These are phyloP conservation scores for Candida verbasci DNA, from an alignment of 805 yeast genomes.

Conservation along the genomic window DNA sequence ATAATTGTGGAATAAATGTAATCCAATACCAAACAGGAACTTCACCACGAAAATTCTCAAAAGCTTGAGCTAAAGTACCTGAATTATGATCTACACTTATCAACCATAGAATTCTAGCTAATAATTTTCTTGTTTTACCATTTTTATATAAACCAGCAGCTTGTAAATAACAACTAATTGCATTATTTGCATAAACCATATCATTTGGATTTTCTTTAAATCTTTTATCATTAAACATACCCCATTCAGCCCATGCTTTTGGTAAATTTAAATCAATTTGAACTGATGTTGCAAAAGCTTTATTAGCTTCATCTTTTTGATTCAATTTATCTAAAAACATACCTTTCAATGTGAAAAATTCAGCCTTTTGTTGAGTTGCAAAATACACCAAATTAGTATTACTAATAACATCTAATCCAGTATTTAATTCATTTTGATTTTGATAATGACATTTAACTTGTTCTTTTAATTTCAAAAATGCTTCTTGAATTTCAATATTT, in stretches of 20 bases:
- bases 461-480: constrained; percentile 89
- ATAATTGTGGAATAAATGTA: constrained; percentile 89
- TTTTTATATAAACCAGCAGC: constrained; percentile 96
- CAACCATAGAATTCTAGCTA: constrained; percentile 91
- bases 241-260: constrained; percentile 99
- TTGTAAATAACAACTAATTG: constrained; percentile 91
- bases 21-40: constrained; percentile 99
- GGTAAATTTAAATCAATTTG: constrained; percentile 92
- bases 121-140: constrained; percentile 79
- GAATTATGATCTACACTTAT: constrained; percentile 83
- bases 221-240: constrained; percentile 84
- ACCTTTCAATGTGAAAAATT: constrained; percentile 94
- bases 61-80: constrained; percentile 79
- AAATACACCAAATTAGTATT: constrained; percentile 94
- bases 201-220: constrained; percentile 80
- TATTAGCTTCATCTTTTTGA: constrained; percentile 92
- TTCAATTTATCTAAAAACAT: constrained; percentile 92
- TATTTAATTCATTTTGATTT: constrained; percentile 82
- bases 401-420: constrained; percentile 95
- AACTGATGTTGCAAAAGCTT: constrained; percentile 96
- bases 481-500: constrained; percentile 97
- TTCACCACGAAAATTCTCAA: constrained; percentile 90
- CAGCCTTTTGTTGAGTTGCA: constrained; percentile 97
- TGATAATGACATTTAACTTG: constrained; percentile 98
- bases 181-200: constrained; percentile 83